Percentiles rank a stretch among this genome's conserved stretches.
Evolutionary conservation across 1,284 basidiomycete genomes (phyloP).

Genomic region (Pisolithus thermaeus): DNA sequence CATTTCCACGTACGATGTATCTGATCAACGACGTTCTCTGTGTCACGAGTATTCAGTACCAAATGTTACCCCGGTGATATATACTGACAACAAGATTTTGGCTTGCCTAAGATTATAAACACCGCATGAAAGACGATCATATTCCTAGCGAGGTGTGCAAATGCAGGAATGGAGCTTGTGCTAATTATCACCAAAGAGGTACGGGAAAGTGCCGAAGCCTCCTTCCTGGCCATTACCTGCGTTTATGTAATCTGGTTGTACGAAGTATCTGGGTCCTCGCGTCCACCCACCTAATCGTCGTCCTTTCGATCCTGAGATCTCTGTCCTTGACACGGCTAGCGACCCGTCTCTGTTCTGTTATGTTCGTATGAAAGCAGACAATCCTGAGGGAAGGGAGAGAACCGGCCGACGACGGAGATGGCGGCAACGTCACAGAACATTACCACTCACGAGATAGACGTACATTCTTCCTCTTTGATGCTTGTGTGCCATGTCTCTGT

Average conservation of each 20-base stretch:
- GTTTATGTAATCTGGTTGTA: not conserved
- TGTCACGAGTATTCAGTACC: too few relatives aligned
- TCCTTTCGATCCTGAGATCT: slow-evolving; percentile 18
- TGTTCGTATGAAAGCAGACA: slow-evolving; percentile 19
- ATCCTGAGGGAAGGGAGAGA: slow-evolving; percentile 20
- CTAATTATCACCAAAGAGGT: slow-evolving; percentile 10
- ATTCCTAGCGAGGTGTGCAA: slow-evolving; percentile 12
- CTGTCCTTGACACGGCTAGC: slow-evolving; percentile 14
- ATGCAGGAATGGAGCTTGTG: slow-evolving; percentile 25
- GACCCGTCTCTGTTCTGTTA: slow-evolving; percentile 18
- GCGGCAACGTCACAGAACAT: slow-evolving; percentile 1
- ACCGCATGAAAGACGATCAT: not conserved
- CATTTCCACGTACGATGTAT: too few relatives aligned
- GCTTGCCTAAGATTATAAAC: too few relatives aligned
- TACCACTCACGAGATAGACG: too few relatives aligned
- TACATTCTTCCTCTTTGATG: too few relatives aligned
- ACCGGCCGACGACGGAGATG: slow-evolving; percentile 22
- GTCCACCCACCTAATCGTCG: slow-evolving; percentile 20
- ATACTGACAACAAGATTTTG: too few relatives aligned
- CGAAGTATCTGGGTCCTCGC: not conserved
- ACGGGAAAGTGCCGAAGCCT: not conserved
- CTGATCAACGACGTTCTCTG: too few relatives aligned
- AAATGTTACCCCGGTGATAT: too few relatives aligned
- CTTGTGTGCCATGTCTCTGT: too few relatives aligned
- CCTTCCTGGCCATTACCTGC: slow-evolving; percentile 26